These are phyloP conservation scores for Diplogelasinospora grovesii DNA, from an alignment of 495 filamentous ascomycete species.

Conservation along the genomic window DNA sequence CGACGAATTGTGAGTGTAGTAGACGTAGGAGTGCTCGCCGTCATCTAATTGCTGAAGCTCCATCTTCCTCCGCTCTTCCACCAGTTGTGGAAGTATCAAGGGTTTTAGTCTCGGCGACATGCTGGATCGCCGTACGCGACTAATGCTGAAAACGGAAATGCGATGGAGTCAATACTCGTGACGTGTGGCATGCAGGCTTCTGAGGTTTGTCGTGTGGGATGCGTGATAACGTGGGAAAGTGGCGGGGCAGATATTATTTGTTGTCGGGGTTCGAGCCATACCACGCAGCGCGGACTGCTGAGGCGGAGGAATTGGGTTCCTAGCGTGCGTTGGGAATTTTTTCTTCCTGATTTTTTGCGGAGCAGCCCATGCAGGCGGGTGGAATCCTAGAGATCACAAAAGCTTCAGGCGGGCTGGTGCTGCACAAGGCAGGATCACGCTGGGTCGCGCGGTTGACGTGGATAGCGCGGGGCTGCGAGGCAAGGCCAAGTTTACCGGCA, in stretches of 20 bases:
- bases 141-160: background rate
- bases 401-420: too few relatives aligned
- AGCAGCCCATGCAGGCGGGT: background rate
- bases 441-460: background rate
- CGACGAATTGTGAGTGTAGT: conserved; percentile 40
- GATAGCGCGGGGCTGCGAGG: background rate
- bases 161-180: background rate
- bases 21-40: conserved; percentile 16
- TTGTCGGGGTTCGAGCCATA: conserved; percentile 11
- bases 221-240: conserved; percentile 4
- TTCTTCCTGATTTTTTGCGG: conserved; percentile 4
- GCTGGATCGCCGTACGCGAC: conserved; percentile 2
- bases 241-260: conserved; percentile 18
- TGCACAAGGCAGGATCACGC: background rate
- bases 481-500: background rate
- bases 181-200: background rate
- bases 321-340: conserved; percentile 4
- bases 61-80: conserved; percentile 43
- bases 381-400: background rate
- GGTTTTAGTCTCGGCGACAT: conserved; percentile 49
- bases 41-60: conserved; percentile 19
- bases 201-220: conserved; percentile 2
- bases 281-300: conserved; percentile 1
- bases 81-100: conserved; percentile 43
- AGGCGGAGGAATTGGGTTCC: conserved; percentile 1